phyloP scores from a whole-genome alignment of 2,329 filamentous ascomycete species.

The Fusarium tanahbumbuense region DNA sequence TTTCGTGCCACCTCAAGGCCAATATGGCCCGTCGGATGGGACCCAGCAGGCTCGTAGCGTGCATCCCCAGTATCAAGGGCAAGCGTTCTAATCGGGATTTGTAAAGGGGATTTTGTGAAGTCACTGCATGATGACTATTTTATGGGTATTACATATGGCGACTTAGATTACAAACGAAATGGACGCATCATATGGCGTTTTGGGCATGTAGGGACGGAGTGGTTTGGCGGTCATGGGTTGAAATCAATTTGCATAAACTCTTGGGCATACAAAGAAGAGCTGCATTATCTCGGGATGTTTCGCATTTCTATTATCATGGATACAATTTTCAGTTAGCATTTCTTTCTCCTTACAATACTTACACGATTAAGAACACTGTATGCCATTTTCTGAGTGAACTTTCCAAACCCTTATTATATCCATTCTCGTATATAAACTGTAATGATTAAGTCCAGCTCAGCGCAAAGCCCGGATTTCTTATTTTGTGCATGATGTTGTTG shows the following conservation, averaged over 20 bases:
- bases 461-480: not conserved
- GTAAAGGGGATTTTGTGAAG: not conserved
- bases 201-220: conserved; percentile 22
- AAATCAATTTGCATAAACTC: conserved; percentile 31
- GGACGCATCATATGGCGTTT: conserved; percentile 37
- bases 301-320: conserved; percentile 19
- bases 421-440: not conserved
- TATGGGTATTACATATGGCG: conserved; percentile 22
- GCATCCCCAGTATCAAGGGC: conserved; percentile 52
- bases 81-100: conserved; percentile 48
- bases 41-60: conserved; percentile 37
- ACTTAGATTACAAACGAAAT: conserved; percentile 29
- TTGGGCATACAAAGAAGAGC: conserved; percentile 24
- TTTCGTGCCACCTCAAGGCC: conserved; percentile 48
- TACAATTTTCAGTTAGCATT: conserved; percentile 14
- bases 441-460: not conserved
- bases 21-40: conserved; percentile 43
- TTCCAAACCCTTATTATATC: not conserved
- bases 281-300: conserved; percentile 15
- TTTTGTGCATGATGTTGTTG: not conserved
- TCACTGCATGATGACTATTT: not conserved
- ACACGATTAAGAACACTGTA: not conserved
- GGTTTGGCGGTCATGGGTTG: conserved; percentile 22
- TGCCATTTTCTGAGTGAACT: not conserved
- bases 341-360: not conserved